Evolutionary conservation across 305 asterid genomes (phyloP).

Genomic region (Rubia peregrina): DNA sequence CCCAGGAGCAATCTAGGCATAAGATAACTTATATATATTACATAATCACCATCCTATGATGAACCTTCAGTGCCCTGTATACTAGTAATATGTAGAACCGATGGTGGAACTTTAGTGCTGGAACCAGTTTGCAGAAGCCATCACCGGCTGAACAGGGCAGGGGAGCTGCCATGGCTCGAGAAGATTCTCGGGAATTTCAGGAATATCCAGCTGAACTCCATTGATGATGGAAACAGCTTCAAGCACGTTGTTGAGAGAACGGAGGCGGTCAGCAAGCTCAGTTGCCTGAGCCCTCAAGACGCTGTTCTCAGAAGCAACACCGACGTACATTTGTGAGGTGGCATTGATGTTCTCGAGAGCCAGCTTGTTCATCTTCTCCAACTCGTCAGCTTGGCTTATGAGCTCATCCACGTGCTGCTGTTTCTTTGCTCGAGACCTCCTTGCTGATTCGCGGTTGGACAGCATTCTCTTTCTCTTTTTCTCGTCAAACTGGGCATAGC

Average conservation of each 20-base stretch:
- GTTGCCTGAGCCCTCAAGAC: slow-evolving; percentile 45
- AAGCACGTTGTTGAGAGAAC: slow-evolving; percentile 35
- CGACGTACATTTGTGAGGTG: slow-evolving; percentile 17
- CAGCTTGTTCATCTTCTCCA: slow-evolving; percentile 28
- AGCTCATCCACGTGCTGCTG: slow-evolving; percentile 39
- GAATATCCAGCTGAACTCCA: slow-evolving; percentile 37
- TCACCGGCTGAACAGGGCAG: slow-evolving; percentile 35
- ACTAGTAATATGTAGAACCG: too few species aligned
- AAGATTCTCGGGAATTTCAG: slow-evolving; percentile 34
- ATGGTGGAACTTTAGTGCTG: slow-evolving; percentile 17
- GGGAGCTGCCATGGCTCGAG: slow-evolving; percentile 56
- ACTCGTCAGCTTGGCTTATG: slow-evolving; percentile 22
- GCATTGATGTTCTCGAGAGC: slow-evolving; percentile 23
- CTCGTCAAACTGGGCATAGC: slow-evolving; percentile 30
- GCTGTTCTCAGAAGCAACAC: slow-evolving; percentile 32
- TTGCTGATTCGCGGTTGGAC: slow-evolving; percentile 52
- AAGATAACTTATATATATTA: background rate
- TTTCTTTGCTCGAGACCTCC: slow-evolving; percentile 44
- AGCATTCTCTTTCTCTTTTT: slow-evolving; percentile 46
- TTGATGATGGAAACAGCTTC: slow-evolving; percentile 32
- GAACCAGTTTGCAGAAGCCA: slow-evolving; percentile 34
- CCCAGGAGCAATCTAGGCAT: background rate
- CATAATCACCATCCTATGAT: background rate
- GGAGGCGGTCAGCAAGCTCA: slow-evolving; percentile 42
- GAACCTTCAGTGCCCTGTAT: slow-evolving; percentile 13